Evolutionary conservation across 2,329 filamentous ascomycete genomes (phyloP), one percentile per base, ranked within the genome.

Genomic region (Ophiostoma himal-ulmi): DNA sequence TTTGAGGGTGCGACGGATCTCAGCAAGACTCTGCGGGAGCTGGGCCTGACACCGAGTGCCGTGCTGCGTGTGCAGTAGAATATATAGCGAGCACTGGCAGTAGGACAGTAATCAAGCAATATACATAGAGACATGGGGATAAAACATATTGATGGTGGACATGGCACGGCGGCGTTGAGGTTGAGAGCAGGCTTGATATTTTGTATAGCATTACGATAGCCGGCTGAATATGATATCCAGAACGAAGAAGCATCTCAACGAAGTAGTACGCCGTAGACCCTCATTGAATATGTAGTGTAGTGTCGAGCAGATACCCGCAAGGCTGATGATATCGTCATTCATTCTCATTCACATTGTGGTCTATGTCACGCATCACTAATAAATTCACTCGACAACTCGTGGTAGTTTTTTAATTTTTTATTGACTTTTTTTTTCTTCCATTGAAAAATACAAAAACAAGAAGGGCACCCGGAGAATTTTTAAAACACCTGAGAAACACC

Each of bases 11-110:
- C 83, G 73, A 75, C 86, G 8, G 95, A 96, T 78, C 93, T 97
- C 76, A 92, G 92, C 48, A 90, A 95, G 85, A 95, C 94, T 5
- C 81, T 99, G 70, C 96, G 96, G 81, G 95, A 99, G 80, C 91
- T 94, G 20, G 94, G 94, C 0, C 81, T 97, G 72, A 89, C 94
- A 3, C 95, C 95, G 6, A 97, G 92, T 73, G 93, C 94, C n/a
- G 94, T 92, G 66, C 82, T 99, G 75, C 73, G 74, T 13, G 73
- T 75, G 26, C 72, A 73, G 66, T 75, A 70, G 41, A 30, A 3
- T 41, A n/a, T 30, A 57, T 8, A 8, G 39, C 7, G 6, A 22
- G 10, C 11, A 39, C 37, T 39, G 11, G 37, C 37, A n/a, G 20
- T n/a, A 36, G 30, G 30, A 30, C 30, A 30, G 30, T 30, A 30